Evolutionary conservation across 345 rosid species (phyloP), one percentile per base, ranked within the genome.

Genomic region (Carallia pectinifolia): DNA sequence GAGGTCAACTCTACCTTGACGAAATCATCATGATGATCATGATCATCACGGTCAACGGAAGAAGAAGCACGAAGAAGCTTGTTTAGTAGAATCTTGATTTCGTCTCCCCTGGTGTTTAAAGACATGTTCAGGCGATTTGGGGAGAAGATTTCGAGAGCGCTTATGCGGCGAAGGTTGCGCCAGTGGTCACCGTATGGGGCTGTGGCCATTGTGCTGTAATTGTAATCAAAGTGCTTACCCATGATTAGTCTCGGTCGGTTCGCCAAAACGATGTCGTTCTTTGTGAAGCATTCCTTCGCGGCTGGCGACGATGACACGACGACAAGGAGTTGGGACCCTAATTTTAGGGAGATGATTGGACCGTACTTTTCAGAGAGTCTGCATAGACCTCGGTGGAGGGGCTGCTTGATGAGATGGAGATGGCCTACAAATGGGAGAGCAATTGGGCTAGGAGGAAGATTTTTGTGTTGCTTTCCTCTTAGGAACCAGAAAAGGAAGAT

Each of bases 91-190:
- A 72, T 77, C 47, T 39, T 66, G 70, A 84, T 72, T 76, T 86
- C 90, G 13, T 87, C 82, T 55, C 68, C 62, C 39, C 88, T 71
- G 38, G 80, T 67, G 27, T 67, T 27, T 10, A 27, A 3, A 31
- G 79, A 80, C 12, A 0, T 31, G 50, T 66, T 78, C 6, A 84
- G 79, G 33, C 83, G 78, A 53, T 61, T 68, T 0, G 80, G n/a
- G 0, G 87, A 81, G 68, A 88, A 78, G 66, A 88, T 71, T 52
- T 84, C 85, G 1, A 76, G 34, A 36, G 82, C 65, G 38, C 81
- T 65, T 36, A 84, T 76, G 64, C 85, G 84, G 55, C 89, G 87
- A 7, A 82, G 86, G 73, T 88, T 88, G 65, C 89, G 82, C 92
- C 92, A 85, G 55, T 81, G 83, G 61, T 82, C 81, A 0, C 90